These are phyloP conservation scores for Tolypocladium endophyticum DNA, from an alignment of 2,329 filamentous ascomycete genomes.

Conservation along the genomic window DNA sequence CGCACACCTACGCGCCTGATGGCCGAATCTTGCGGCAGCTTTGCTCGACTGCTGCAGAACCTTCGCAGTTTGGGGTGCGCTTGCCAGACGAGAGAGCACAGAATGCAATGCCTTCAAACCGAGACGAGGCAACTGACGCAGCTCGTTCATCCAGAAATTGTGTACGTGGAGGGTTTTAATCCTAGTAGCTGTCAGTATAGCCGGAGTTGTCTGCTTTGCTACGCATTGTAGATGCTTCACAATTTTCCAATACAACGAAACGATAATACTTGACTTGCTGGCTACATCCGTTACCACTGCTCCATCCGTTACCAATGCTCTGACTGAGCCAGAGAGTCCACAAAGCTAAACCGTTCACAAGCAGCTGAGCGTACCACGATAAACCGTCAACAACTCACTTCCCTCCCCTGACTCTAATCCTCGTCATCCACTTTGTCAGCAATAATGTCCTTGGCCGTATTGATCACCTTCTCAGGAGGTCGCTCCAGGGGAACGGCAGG, in stretches of 20 bases:
- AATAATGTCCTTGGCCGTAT: constrained; percentile 37
- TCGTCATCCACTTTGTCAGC: constrained; percentile 43
- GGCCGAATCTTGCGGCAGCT: neutral
- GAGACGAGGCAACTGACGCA: neutral
- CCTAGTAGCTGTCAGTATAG: neutral
- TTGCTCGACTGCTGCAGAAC: neutral
- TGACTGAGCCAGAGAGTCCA: neutral
- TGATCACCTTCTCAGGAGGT: constrained; percentile 38
- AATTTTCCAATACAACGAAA: neutral
- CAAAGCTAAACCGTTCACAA: neutral
- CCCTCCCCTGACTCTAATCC: constrained; percentile 22
- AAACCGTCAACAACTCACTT: neutral
- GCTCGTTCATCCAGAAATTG: neutral
- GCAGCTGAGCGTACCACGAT: neutral
- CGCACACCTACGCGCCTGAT: neutral
- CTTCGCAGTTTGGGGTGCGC: neutral
- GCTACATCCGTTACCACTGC: neutral
- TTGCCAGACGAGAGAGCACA: neutral
- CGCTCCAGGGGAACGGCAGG: constrained; percentile 32
- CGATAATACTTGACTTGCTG: neutral
- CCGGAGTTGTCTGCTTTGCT: neutral
- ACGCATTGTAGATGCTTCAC: neutral
- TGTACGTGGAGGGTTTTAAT: neutral
- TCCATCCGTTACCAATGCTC: neutral
- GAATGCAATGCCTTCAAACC: neutral